Base-by-base conservation (phyloP, 306 rosid genomes). In the Prinsepia uniflora region DNA sequence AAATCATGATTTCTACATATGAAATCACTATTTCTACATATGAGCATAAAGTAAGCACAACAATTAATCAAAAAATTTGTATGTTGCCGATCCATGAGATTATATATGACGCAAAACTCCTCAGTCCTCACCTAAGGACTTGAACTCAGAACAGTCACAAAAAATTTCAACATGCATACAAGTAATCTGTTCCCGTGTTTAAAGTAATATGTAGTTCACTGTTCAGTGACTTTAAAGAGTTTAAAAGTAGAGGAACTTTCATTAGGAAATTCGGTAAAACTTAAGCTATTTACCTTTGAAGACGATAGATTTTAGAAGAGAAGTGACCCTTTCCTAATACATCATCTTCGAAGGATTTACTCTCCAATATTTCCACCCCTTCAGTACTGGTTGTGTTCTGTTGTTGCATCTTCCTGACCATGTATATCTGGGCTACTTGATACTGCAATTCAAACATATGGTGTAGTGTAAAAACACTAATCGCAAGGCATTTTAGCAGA, bases 331-430 rank as follows among this genome's bases (percentile, higher is more conserved):
- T 76, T 71, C 86, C 86, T 47, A 66, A 56, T 7, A 47, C 78
- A 72, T 82, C 76, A 58, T 82, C 86, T 60, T 82, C 81, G 41
- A 76, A 82, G 10, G 74, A 34, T 62, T 63, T 76, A 49, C 72
- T 78, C 79, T 76, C 86, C 11, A 79, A 7, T 10, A 79, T 45
- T 76, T 75, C 86, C 42, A 82, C 81, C n/a, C 86, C 86, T 79
- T 82, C 86, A 0, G 68, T 45, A 15, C 70, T 77, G 10, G 72
- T 72, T 1, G 86, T 75, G 81, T 41, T 80, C 84, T 76, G 83
- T 65, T 82, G 79, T 73, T 80, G 83, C 86, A 82, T 82, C 78
- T 76, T 82, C 76, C 24, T 71, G 49, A 78, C 82, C 84, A 76
- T 66, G 53, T 82, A 82, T 44, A 71, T 74, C 80, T 79, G 84